Conservation (phyloP, 2,329 filamentous ascomycete species). For the Pseudogymnoascus verrucosus region DNA sequence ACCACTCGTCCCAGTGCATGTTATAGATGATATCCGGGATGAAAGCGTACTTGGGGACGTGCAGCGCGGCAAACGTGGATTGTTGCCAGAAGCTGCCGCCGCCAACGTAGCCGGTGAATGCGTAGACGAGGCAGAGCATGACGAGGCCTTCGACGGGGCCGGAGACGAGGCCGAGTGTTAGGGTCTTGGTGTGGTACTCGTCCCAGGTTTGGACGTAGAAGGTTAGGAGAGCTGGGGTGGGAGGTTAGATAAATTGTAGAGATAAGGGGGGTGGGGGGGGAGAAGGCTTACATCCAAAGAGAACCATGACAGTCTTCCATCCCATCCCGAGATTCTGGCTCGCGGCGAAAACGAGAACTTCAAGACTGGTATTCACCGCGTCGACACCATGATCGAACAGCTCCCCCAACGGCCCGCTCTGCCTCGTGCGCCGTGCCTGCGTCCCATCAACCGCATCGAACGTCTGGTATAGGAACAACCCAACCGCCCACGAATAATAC, state of each 20-base stretch:
- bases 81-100: slow-evolving; percentile 92
- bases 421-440: slow-evolving; percentile 85
- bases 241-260: slow-evolving; percentile 11
- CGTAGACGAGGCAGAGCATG: slow-evolving; percentile 73
- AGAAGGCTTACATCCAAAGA: slow-evolving; percentile 64
- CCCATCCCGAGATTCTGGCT: slow-evolving; percentile 89
- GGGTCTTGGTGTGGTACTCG: slow-evolving; percentile 94
- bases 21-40: slow-evolving; percentile 68
- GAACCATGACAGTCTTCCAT: slow-evolving; percentile 75
- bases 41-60: slow-evolving; percentile 50
- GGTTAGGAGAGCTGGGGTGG: slow-evolving; percentile 65
- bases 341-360: slow-evolving; percentile 83
- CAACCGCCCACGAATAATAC: slow-evolving; percentile 83
- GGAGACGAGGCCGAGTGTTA: slow-evolving; percentile 85
- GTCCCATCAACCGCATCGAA: slow-evolving; percentile 95
- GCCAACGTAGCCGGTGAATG: slow-evolving; percentile 74
- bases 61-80: slow-evolving; percentile 68
- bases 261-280: too few relatives aligned
- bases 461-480: slow-evolving; percentile 93
- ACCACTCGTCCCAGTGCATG: slow-evolving; percentile 85
- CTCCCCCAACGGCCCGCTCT: slow-evolving; percentile 90
- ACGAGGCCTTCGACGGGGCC: slow-evolving; percentile 93
- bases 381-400: slow-evolving; percentile 97
- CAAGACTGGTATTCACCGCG: slow-evolving; percentile 90
- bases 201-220: slow-evolving; percentile 99